These are phyloP conservation scores for Wickerhamomyces sp. DNA, from an alignment of 1,139 yeast species.

Conservation along the genomic window DNA sequence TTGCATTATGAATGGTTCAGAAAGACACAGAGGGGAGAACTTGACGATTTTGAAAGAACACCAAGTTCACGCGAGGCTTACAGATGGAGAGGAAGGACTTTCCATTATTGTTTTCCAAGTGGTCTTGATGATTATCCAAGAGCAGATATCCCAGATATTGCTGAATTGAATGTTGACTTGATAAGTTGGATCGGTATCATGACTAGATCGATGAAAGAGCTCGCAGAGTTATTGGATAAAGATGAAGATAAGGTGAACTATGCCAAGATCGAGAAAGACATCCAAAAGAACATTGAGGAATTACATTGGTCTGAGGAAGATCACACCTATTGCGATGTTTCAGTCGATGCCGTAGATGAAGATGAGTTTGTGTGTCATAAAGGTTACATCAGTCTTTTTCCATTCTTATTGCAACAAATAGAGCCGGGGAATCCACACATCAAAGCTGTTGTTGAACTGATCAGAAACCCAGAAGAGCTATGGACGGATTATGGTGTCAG, in stretches of 20 bases:
- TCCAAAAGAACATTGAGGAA: constrained; percentile 58
- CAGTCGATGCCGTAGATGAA: constrained; percentile 59
- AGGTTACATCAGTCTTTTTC: constrained; percentile 85
- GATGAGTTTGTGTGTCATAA: constrained; percentile 69
- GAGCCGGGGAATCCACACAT: constrained; percentile 42
- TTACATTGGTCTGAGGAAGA: constrained; percentile 76
- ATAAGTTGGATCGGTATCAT: constrained; percentile 92
- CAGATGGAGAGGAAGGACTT: constrained; percentile 92
- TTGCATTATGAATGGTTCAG: constrained; percentile 85
- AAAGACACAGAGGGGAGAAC: constrained; percentile 69
- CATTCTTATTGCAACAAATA: constrained; percentile 71
- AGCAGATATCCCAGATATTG: constrained; percentile 72
- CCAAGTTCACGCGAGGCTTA: constrained; percentile 58
- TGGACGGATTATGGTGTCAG: constrained; percentile 82
- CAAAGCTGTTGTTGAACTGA: constrained; percentile 42
- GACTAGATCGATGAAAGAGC: constrained; percentile 73
- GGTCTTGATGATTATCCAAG: constrained; percentile 97
- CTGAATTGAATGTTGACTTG: constrained; percentile 87
- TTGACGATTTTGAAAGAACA: constrained; percentile 67
- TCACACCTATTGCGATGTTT: constrained; percentile 75
- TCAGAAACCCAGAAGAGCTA: constrained; percentile 65
- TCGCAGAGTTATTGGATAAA: constrained; percentile 62
- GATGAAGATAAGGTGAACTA: constrained; percentile 53
- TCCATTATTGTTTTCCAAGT: constrained; percentile 81
- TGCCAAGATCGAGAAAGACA: constrained; percentile 46